Base-by-base conservation (phyloP, 306 rosid genomes). In the Lathyrus aphaca region DNA sequence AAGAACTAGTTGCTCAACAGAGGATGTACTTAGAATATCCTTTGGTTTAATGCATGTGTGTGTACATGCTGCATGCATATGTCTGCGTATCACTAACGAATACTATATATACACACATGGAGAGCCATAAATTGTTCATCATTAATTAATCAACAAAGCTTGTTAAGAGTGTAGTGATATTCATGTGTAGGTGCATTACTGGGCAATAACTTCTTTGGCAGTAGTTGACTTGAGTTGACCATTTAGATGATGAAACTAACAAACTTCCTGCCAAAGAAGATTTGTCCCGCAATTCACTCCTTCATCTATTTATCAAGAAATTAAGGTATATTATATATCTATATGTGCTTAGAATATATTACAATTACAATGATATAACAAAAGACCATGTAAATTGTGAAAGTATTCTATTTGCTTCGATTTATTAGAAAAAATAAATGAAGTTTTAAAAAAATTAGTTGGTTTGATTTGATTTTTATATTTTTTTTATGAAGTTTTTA, bases 231-330 rank as follows among this genome's bases (percentile, higher is more conserved):
- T 32, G 38, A 30, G 56, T 53, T 44, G 30, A 30, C 10, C 3
- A 15, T 59, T 32, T 37, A 23, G 13, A 8, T 57, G 17, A 56
- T 68, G 12, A 76, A 5, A 10, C 71, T 35, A 14, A 38, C 39
- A 12, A 45, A 68, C 75, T 74, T 66, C 77, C 84, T 70, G 88
- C 88, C 96, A 86, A 89, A 86, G 90, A 83, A 81, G 90, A 86
- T 86, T 85, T 89, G 90, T 80, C 86, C 90, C 15, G 90, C 82
- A 81, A 89, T 82, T 76, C 87, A 74, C 23, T 78, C 40, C 8
- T 71, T 25, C 62, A 56, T 27, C 5, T 6, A 27, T 29, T 13
- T 27, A 35, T 7, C 10, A 35, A 35, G 39, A 35, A 35, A 35
- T 35, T 35, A 35, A 35, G 39, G 39, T 35, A 35, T 32, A 6